phyloP scores from a whole-genome alignment of 352 stramenopile species.

The Phytopythium boreale region DNA sequence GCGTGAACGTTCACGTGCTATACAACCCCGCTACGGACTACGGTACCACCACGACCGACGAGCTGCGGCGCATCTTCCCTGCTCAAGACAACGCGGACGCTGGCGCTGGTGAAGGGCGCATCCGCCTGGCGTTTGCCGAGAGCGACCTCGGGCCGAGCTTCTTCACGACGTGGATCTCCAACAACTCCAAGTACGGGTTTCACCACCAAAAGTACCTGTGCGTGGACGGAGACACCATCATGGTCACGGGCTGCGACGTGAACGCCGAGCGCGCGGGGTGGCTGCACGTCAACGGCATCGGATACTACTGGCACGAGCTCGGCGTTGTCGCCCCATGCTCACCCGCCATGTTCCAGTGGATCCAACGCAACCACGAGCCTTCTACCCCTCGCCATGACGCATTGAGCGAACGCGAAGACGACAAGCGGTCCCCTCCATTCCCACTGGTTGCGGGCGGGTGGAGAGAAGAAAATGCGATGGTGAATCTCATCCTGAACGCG shows the following conservation, averaged over 20 bases:
- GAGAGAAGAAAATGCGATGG: conserved; percentile 78
- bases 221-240: conserved; percentile 52
- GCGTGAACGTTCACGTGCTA: conserved; percentile 63
- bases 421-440: conserved; percentile 37
- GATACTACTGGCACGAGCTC: conserved; percentile 82
- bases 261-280: conserved; percentile 70
- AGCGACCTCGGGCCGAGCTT: conserved; percentile 61
- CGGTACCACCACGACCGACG: conserved; percentile 51
- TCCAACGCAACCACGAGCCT: conserved; percentile 50
- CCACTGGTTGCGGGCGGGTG: conserved; percentile 68
- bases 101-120: conserved; percentile 11
- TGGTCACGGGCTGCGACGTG: conserved; percentile 79
- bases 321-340: conserved; percentile 47
- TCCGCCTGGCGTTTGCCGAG: conserved; percentile 56
- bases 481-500: conserved; percentile 76
- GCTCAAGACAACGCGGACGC: not conserved
- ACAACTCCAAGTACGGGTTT: conserved; percentile 82
- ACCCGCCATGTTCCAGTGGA: conserved; percentile 55
- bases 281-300: conserved; percentile 51
- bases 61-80: conserved; percentile 45
- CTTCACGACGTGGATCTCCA: conserved; percentile 46
- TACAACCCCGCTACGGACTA: conserved; percentile 79
- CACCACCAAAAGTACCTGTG: conserved; percentile 84
- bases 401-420: conserved; percentile 16
- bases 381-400: conserved; percentile 49